phyloP scores from a whole-genome alignment of 345 rosid genomes.

The Camelina neglecta region DNA sequence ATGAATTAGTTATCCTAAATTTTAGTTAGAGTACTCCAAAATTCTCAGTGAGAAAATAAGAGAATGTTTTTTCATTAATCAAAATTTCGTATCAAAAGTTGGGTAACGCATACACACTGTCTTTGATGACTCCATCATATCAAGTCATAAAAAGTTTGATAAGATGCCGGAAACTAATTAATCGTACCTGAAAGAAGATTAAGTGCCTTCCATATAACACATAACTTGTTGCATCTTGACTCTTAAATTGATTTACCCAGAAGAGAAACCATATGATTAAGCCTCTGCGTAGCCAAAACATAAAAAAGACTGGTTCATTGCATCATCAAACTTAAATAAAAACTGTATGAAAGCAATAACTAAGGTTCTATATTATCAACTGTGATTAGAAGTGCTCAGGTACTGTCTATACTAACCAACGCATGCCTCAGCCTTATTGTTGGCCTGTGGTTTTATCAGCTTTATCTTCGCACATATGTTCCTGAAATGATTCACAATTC shows the following conservation, averaged over 20 bases:
- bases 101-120: conserved; percentile 7
- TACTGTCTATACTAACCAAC: conserved; percentile 19
- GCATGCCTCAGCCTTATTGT: conserved; percentile 24
- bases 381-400: background rate
- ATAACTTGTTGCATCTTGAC: conserved; percentile 15
- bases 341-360: background rate
- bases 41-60: conserved; percentile 22
- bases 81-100: conserved; percentile 32
- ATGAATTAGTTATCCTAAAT: background rate
- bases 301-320: conserved; percentile 10
- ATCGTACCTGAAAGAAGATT: conserved; percentile 33
- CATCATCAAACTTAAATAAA: conserved; percentile 19
- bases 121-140: conserved; percentile 25
- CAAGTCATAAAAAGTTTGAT: conserved; percentile 27
- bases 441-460: conserved; percentile 25
- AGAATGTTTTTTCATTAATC: conserved; percentile 8
- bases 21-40: conserved; percentile 20
- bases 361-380: background rate
- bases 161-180: conserved; percentile 11
- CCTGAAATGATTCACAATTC: conserved; percentile 33
- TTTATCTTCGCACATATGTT: conserved; percentile 37
- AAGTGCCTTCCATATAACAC: conserved; percentile 21
- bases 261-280: conserved; percentile 23
- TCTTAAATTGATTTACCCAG: conserved; percentile 18
- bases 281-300: conserved; percentile 26